Conservation (phyloP, 2,329 filamentous ascomycete species). For the Paecilomyces niveus region DNA sequence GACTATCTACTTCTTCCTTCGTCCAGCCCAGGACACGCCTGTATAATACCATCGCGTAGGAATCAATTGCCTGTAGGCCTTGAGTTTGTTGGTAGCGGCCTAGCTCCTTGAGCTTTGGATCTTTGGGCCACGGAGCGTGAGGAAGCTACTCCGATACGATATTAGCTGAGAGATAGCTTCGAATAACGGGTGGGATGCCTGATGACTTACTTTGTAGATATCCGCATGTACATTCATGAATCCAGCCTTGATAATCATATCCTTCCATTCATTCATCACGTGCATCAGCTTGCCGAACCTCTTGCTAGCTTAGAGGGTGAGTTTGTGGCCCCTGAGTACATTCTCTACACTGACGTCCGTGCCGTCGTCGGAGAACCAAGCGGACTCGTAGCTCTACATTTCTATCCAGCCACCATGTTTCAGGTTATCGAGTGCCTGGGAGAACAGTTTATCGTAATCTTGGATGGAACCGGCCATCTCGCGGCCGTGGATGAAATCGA, state of each 20-base stretch:
- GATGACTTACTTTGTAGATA: background rate
- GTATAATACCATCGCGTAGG: slow-evolving; percentile 15
- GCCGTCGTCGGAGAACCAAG: slow-evolving; percentile 24
- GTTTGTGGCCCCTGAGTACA: slow-evolving; percentile 6
- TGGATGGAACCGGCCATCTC: slow-evolving; percentile 29
- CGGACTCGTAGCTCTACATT: slow-evolving; percentile 25
- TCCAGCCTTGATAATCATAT: slow-evolving; percentile 22
- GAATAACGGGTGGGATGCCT: background rate
- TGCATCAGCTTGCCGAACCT: slow-evolving; percentile 29
- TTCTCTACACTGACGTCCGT: slow-evolving; percentile 17
- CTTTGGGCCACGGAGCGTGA: background rate
- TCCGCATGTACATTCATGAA: slow-evolving; percentile 20
- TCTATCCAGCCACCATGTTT: slow-evolving; percentile 32
- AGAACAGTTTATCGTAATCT: slow-evolving; percentile 24
- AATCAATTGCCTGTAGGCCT: slow-evolving; percentile 11
- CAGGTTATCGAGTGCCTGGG: slow-evolving; percentile 24
- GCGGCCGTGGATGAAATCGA: slow-evolving; percentile 35
- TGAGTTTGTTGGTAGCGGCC: slow-evolving; percentile 7
- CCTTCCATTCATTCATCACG: slow-evolving; percentile 21
- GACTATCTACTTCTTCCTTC: slow-evolving; percentile 4
- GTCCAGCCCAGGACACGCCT: slow-evolving; percentile 15
- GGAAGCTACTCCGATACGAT: background rate
- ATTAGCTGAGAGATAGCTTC: background rate
- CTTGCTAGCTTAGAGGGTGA: slow-evolving; percentile 20
- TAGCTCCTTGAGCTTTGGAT: slow-evolving; percentile 7